Evolutionary conservation across 2,329 filamentous ascomycete genomes (phyloP).

Genomic region (Lasiodiplodia hormozganensis): DNA sequence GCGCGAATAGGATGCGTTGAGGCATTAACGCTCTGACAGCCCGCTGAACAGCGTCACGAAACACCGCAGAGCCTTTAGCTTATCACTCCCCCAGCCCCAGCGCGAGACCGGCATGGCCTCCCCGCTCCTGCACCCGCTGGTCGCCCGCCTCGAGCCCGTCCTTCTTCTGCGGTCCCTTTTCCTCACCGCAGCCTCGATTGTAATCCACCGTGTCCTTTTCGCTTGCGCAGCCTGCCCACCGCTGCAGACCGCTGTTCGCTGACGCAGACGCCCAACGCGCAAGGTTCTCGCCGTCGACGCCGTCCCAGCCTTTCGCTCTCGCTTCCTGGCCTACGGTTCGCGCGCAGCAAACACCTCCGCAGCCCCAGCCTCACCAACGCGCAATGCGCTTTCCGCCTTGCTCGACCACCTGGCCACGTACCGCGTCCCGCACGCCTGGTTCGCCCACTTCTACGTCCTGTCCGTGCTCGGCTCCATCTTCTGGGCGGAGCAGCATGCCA

Average conservation of each 20-base stretch:
- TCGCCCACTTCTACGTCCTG: conserved; percentile 82
- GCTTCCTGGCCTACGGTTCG: conserved; percentile 68
- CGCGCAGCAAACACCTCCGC: conserved; percentile 46
- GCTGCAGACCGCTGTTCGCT: conserved; percentile 27
- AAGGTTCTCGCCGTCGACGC: conserved; percentile 60
- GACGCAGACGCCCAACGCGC: conserved; percentile 32
- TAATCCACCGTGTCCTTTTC: conserved; percentile 42
- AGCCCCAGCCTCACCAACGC: conserved; percentile 18
- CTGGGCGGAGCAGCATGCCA: conserved; percentile 72
- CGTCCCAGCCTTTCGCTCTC: conserved; percentile 58
- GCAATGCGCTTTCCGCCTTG: conserved; percentile 35
- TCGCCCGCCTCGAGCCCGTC: conserved; percentile 32
- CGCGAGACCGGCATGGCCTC: conserved; percentile 21
- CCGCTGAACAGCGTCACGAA: conserved; percentile 23
- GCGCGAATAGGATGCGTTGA: conserved; percentile 23
- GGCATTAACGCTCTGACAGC: conserved; percentile 25
- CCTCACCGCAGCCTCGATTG: conserved; percentile 47
- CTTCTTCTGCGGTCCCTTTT: conserved; percentile 45
- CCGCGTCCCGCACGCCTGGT: conserved; percentile 86
- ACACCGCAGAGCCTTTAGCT: conserved; percentile 28
- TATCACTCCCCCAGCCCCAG: conserved; percentile 27
- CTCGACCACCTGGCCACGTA: conserved; percentile 61
- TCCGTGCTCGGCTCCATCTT: conserved; percentile 74
- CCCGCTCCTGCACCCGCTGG: conserved; percentile 18
- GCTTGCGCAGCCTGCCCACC: conserved; percentile 25